Base-by-base conservation (phyloP, 176 grass and related monocot genomes). In the Bromus sterilis region DNA sequence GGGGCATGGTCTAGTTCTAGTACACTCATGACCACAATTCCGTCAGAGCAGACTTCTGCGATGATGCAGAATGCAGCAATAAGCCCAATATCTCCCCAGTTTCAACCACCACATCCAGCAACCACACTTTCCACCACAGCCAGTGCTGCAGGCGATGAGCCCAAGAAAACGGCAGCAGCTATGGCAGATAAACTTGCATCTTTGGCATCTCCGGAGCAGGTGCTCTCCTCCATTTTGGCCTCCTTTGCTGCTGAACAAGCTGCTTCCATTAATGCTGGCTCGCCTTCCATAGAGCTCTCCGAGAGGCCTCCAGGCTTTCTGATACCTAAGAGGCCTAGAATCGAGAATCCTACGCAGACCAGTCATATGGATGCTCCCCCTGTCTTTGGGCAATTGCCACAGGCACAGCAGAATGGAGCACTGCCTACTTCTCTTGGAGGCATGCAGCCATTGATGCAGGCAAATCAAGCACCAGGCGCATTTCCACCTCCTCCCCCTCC, bases 151-250 rank as follows among this genome's bases (percentile, higher is more conserved):
- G 86, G 78, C 58, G 86, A 91, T 11, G 89, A 99, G 49, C 78
- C 90, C 73, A 99, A 99, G 76, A 99, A 89, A 53, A 85, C 91
- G 18, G 97, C 97, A 25, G 97, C 97, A 84, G 97, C 90, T 43
- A 90, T 96, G 57, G 97, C 93, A 23, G 93, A 92, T 80, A 99
- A 93, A 42, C 85, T 99, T 69, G 87, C 87, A 53, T 94, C 97
- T 56, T 91, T 90, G 78, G 83, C 93, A 83, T 84, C 91, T 44
- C 90, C 97, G 5, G 97, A 80, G 67, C 82, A 97, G 55, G 67
- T 90, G 61, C 84, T 99, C 15, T 79, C 77, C 68, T 93, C 91
- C 21, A 87, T 99, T 77, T 61, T 99, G 5, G 86, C 87, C 8
- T 90, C 97, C 71, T 61, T 99, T 24, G 89, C 62, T 32, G 92